phyloP scores from a whole-genome alignment of 345 rosid species.

The Syzygium aromaticum region DNA sequence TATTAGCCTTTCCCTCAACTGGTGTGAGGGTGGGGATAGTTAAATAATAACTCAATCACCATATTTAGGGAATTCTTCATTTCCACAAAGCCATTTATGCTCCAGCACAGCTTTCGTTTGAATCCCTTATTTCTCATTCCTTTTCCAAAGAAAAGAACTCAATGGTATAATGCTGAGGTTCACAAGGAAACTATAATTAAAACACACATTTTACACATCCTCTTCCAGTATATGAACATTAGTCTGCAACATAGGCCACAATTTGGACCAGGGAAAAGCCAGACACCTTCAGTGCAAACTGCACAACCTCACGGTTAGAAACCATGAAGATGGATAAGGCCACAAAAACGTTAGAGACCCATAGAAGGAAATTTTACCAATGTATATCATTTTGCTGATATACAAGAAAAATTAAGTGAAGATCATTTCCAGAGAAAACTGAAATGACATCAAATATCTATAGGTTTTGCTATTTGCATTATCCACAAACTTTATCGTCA shows the following conservation, averaged over 20 bases:
- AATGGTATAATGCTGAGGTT: background rate
- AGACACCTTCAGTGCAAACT: background rate
- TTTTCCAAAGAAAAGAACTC: background rate
- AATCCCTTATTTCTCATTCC: background rate
- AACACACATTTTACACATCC: background rate
- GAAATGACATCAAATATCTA: background rate
- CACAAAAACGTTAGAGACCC: background rate
- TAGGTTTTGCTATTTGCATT: background rate
- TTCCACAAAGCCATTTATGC: background rate
- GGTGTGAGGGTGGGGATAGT: background rate
- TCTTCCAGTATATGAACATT: background rate
- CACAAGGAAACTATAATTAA: background rate
- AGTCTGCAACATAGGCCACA: background rate
- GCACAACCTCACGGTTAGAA: background rate
- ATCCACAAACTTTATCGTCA: background rate
- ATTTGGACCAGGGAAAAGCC: background rate
- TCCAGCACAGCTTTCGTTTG: background rate
- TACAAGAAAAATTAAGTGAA: background rate
- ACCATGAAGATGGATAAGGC: background rate
- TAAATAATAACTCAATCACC: background rate
- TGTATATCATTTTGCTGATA: background rate
- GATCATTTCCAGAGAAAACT: background rate
- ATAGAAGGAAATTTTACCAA: background rate
- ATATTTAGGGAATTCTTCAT: background rate
- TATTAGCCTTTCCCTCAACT: background rate